Conservation (phyloP, 202 grass and related monocot genomes). For the Zizania palustris region DNA sequence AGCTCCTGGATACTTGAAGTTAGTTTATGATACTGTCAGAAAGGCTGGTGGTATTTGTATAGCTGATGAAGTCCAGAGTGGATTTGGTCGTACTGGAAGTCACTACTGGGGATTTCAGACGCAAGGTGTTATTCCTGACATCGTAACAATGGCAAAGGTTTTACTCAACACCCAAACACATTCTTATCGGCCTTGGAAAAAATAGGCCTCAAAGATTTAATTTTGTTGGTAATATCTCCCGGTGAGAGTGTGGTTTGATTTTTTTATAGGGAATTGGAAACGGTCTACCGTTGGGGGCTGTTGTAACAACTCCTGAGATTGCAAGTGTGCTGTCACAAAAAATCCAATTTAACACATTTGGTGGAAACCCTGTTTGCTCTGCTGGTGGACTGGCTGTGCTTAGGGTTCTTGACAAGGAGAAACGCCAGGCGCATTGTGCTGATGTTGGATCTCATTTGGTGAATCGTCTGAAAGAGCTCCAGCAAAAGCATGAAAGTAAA, state of each 20-base stretch:
- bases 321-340: constrained; percentile 83
- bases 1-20: constrained; percentile 88
- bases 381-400: constrained; percentile 90
- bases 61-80: constrained; percentile 97
- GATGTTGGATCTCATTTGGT: constrained; percentile 84
- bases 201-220: neutral
- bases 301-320: constrained; percentile 91
- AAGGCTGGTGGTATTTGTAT: constrained; percentile 93
- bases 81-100: constrained; percentile 91
- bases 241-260: neutral
- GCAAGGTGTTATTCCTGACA: constrained; percentile 85
- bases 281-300: constrained; percentile 88
- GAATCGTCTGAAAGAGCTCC: constrained; percentile 73
- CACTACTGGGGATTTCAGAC: constrained; percentile 98
- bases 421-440: constrained; percentile 78
- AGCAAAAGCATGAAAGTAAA: constrained; percentile 92
- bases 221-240: neutral
- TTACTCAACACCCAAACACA: neutral
- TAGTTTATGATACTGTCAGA: constrained; percentile 76
- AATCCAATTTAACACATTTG: constrained; percentile 96
- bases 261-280: constrained; percentile 83
- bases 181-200: neutral
- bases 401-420: constrained; percentile 94
- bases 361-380: constrained; percentile 94
- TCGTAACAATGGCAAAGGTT: constrained; percentile 98